Conservation (phyloP, 805 yeast genomes). For the Metschnikowia lachancei region DNA sequence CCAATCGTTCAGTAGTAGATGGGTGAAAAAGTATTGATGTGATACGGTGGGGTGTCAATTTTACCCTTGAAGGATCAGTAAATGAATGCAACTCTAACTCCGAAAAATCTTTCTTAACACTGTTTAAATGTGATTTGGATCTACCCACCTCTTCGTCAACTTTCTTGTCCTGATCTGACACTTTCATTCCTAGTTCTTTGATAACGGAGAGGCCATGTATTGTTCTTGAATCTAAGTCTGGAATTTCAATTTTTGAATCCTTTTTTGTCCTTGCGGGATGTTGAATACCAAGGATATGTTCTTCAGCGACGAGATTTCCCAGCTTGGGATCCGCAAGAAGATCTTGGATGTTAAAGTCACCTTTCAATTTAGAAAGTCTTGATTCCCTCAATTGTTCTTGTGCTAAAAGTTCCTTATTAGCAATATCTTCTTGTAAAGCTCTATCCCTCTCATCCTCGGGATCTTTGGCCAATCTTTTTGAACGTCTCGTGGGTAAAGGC, state of each 20-base stretch:
- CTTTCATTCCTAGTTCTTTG: not conserved
- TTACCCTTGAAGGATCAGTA: slow-evolving; percentile 21
- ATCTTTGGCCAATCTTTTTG: slow-evolving; percentile 67
- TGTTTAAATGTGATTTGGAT: not conserved
- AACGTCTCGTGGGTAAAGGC: slow-evolving; percentile 62
- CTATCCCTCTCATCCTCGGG: slow-evolving; percentile 38
- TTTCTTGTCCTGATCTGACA: not conserved
- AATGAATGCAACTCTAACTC: not conserved
- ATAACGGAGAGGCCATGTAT: not conserved
- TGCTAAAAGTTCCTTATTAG: slow-evolving; percentile 33
- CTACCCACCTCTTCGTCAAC: not conserved
- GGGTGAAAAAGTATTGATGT: slow-evolving; percentile 80
- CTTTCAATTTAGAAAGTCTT: slow-evolving; percentile 58
- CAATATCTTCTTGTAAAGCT: slow-evolving; percentile 34
- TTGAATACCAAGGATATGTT: slow-evolving; percentile 2
- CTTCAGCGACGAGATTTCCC: slow-evolving; percentile 36
- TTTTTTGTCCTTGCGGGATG: not conserved
- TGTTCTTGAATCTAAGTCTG: not conserved
- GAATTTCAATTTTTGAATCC: not conserved
- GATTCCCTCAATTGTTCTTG: slow-evolving; percentile 23
- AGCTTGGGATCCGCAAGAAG: slow-evolving; percentile 43
- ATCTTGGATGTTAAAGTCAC: slow-evolving; percentile 63
- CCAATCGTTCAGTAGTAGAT: slow-evolving; percentile 52
- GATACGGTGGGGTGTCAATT: slow-evolving; percentile 69
- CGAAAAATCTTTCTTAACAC: not conserved